Base-by-base conservation (phyloP, 345 rosid genomes). In the Populus deltoides region DNA sequence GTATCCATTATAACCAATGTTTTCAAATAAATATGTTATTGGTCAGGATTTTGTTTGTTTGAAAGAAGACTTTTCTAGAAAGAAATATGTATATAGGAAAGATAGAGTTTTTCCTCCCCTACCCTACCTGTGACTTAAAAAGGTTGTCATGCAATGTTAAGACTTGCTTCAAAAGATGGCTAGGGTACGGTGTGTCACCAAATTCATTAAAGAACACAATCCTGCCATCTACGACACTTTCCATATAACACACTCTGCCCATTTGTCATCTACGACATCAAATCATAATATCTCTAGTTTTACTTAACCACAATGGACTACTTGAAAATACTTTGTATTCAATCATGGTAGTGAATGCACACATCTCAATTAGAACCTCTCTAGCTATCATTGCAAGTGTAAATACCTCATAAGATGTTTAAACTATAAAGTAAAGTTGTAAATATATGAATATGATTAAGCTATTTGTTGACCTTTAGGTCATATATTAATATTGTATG, bases 141-240 rank as follows among this genome's bases (percentile, higher is more conserved):
- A 31, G 33, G 33, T 31, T 31, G 33, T 31, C 33, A 31, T 31
- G 33, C 33, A 31, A 87, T 87, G 88, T 77, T 84, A 74, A 85
- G 90, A 77, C 38, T 88, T 18, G 87, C 89, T 77, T 75, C 79
- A 51, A 82, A 82, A 38, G 85, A 86, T 67, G 1, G 43, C 43
- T 9, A 89, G 87, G n/a, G 83, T 25, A 24, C 79, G 78, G 55
- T 86, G 90, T 88, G 85, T 86, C 36, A 86, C 87, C 73, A 88
- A 86, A 81, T 86, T 82, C 35, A 68, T 77, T 15, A 79, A 79
- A 78, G 90, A 83, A 55, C 89, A 88, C 70, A 86, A 83, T 79
- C 89, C 84, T 31, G 39, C 73, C 84, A 85, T 81, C 85, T 45
- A 88, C 88, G 29, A 47, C 66, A 45, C 39, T 63, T 10, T 25